A percentile compares a stretch with the other conserved stretches of the same genome.
Evolutionary conservation across 768 basidiomycete species (phyloP).

Genomic region (Suillus luteus): DNA sequence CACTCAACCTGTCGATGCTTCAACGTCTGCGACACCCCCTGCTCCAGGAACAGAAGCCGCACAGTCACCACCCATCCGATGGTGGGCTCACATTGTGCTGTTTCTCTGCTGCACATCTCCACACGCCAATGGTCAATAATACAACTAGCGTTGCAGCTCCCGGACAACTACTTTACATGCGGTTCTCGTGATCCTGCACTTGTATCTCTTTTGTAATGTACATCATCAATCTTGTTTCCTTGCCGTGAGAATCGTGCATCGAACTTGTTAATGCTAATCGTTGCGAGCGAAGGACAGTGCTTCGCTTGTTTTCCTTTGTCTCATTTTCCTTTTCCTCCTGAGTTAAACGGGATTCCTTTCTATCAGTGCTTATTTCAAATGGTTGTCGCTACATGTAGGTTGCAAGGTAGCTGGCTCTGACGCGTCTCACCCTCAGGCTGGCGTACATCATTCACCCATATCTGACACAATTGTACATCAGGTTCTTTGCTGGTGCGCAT

Average conservation of each 20-base stretch:
- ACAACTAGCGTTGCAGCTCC: background rate
- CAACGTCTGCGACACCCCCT: background rate
- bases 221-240: background rate
- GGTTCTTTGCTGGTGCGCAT: constrained; percentile 13
- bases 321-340: too few species aligned
- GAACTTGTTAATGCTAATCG: too few species aligned
- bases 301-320: too few species aligned
- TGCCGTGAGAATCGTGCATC: too few species aligned
- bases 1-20: background rate
- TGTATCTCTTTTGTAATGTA: background rate
- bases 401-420: too few species aligned
- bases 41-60: background rate
- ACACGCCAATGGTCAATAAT: background rate
- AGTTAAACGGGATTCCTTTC: too few species aligned
- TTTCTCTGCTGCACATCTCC: background rate
- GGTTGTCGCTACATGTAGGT: too few species aligned
- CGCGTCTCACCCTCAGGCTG: too few species aligned
- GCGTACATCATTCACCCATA: constrained; percentile 29
- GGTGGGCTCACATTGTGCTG: background rate
- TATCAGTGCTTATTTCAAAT: too few species aligned
- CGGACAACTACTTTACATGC: background rate
- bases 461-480: constrained; percentile 32
- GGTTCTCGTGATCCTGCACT: background rate
- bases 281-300: too few species aligned
- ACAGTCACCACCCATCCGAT: background rate